phyloP scores from a whole-genome alignment of 805 yeast genomes.

The Starmerella apicola region DNA sequence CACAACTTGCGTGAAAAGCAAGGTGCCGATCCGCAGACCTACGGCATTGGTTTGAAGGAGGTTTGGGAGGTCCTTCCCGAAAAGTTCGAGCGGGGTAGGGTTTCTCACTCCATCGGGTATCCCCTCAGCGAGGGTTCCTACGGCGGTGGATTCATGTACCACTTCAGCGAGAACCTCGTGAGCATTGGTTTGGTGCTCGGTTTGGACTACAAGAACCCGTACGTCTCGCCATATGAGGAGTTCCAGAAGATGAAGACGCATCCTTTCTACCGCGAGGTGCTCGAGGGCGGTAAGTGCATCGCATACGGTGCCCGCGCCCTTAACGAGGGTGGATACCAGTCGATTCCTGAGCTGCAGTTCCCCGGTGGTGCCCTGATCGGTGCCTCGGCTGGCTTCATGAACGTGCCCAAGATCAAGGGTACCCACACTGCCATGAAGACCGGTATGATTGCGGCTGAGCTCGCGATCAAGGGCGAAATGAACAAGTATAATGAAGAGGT shows the following conservation, averaged over 20 bases:
- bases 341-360: constrained; percentile 78
- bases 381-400: constrained; percentile 91
- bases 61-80: constrained; percentile 89
- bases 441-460: constrained; percentile 90
- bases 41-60: constrained; percentile 92
- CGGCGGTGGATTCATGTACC: constrained; percentile 97
- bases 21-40: constrained; percentile 55
- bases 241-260: constrained; percentile 90
- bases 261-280: constrained; percentile 61
- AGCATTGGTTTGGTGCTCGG: constrained; percentile 92
- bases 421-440: constrained; percentile 95
- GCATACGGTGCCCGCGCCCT: constrained; percentile 93
- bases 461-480: constrained; percentile 37
- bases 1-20: constrained; percentile 53
- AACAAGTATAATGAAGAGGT: constrained; percentile 50
- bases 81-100: constrained; percentile 67
- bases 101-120: constrained; percentile 79
- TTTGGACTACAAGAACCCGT: constrained; percentile 87
- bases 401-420: constrained; percentile 95
- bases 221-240: constrained; percentile 89
- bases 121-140: constrained; percentile 65
- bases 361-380: constrained; percentile 97
- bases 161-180: constrained; percentile 86
- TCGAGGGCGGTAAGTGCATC: constrained; percentile 83
- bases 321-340: constrained; percentile 93